Base-by-base conservation (phyloP, 495 filamentous ascomycete genomes). In the Choiromyces venosus region DNA sequence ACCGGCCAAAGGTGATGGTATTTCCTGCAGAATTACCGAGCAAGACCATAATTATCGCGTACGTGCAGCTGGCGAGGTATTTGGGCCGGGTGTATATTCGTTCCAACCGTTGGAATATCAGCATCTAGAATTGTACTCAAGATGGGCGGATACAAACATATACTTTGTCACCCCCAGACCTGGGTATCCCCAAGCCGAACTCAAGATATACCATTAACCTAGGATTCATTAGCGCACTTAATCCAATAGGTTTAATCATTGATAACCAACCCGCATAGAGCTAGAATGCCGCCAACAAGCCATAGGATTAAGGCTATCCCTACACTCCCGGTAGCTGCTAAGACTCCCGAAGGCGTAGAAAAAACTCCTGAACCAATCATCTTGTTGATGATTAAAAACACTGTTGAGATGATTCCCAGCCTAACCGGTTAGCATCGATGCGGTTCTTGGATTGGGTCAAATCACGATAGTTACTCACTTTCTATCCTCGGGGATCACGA, bases 1-100 rank as follows among this genome's bases (percentile, higher is more conserved):
- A 92, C 67, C 88, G 85, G 44, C 89, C 89, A 67, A 92, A 92
- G 25, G 91, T 86, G 75, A 92, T 85, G 12, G 87, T 86, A 80
- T 92, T 93, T 1, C 85, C 83, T 29, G 83, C 83, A 0, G 87
- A 86, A 81, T 86, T 2, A 74, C 74, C 74, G 1, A 88, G 83
- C 5, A 87, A 80, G 38, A 89, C 83, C 71, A 88, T 86, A 73
- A 89, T 88, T 1, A 87, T 83, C 9, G 87, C 87, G 76, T 88
- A 87, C 75, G 91, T 85, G 73, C 85, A 87, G 0, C 88, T 90
- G n/a, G 86, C 87, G 1, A 92, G 82, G 83, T 89, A 91, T 75
- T 86, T 87, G 19, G 90, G 89, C 70, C 86, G 87, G 52, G 85
- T 85, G 82, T 85, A 90, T 64, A 91, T 86, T 56, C 86, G 87